These are phyloP conservation scores for Eucalyptus fibrosa DNA, from an alignment of 345 rosid species.

Conservation along the genomic window DNA sequence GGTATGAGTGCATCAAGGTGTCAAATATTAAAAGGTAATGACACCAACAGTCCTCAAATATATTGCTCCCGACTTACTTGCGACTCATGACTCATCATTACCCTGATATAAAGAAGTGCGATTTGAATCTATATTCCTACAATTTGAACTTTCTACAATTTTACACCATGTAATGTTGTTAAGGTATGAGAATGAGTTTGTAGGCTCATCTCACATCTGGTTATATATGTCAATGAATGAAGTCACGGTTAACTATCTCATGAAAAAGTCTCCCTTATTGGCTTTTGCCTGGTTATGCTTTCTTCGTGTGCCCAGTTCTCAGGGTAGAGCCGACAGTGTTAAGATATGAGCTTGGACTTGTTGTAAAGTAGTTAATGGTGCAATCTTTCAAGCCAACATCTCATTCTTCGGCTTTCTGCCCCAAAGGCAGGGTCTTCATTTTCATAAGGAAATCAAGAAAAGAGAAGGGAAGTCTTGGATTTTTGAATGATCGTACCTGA, in stretches of 20 bases:
- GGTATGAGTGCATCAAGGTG: not conserved
- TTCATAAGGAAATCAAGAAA: not conserved
- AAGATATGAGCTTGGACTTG: not conserved
- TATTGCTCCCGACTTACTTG: not conserved
- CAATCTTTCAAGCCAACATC: not conserved
- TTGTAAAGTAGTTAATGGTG: not conserved
- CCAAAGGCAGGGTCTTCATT: not conserved
- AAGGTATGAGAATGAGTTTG: not conserved
- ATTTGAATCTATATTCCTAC: not conserved
- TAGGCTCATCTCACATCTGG: not conserved
- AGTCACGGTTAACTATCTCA: not conserved
- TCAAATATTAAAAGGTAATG: not conserved
- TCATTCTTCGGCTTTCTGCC: not conserved
- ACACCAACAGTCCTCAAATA: not conserved
- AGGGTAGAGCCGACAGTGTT: not conserved
- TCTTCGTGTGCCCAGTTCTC: not conserved
- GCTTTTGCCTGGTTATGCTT: not conserved
- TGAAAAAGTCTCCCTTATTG: not conserved
- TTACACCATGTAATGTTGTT: not conserved
- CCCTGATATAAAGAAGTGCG: not conserved
- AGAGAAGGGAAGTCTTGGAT: not conserved
- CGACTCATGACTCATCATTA: not conserved
- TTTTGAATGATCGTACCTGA: slow-evolving; percentile 10
- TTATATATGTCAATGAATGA: not conserved
- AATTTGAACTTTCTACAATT: not conserved